Base-by-base conservation (phyloP, 1,284 basidiomycete species). In the Stygiomarasmius scandens region DNA sequence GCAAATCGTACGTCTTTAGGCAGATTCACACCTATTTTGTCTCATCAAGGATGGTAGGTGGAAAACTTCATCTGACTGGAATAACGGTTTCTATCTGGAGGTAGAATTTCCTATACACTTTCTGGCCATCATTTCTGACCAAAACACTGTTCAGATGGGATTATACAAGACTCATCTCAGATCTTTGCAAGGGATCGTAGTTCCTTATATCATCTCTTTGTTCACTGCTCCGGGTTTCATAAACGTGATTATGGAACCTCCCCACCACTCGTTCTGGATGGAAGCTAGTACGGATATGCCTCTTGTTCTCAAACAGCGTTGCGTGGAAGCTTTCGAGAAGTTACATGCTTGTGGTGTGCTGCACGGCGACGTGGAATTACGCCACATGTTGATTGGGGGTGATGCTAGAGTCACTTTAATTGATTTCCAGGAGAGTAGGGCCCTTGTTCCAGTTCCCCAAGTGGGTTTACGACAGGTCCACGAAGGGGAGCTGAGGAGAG, bases 311-410 rank as follows among this genome's bases (percentile, higher is more conserved):
- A 85, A 85, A 64, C 71, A 75, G 54, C 72, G 72, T 49, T 77
- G 80, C 56, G 68, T 86, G 14, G 71, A 72, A 5, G 81, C 82
- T 6, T 81, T 79, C 59, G 68, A 75, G 54, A 72, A 73, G 58
- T 69, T 86, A 8, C 84, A 86, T 62, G 71, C 70, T 1, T 70
- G 67, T 22, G 82, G 83, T 2, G 74, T 86, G 29, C 69, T 79
- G 22, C 84, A 86, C 52, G 77, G 80, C 22, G 77, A 77, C 59
- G 71, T 80, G 1, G 76, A 80, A 53, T 74, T 82, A 41, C 74
- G 78, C 4, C 79, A 85, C 56, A 81, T 88, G 65, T 74, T 87
- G 58, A 79, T 89, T 46, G 78, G 79, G 2, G 82, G 74, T 2
- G 82, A 86, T 62, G 79, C 76, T 44, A 74, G 73, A 29, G 77